phyloP scores from a whole-genome alignment of 1,284 basidiomycete species.

The Gymnopus androsaceus region DNA sequence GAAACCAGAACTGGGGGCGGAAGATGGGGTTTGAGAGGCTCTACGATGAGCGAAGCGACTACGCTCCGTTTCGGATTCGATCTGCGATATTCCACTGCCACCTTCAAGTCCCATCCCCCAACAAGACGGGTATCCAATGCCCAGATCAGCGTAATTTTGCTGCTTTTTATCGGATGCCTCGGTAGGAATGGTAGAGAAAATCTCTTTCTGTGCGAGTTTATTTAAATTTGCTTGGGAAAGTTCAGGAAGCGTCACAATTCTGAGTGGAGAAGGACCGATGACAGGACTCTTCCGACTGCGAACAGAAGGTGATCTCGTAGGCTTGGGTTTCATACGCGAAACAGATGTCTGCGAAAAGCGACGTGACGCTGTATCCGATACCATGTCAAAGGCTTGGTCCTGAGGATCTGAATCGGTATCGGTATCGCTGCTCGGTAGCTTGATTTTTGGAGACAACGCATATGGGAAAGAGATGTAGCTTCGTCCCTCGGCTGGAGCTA shows the following conservation, averaged over 20 bases:
- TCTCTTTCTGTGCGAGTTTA: not conserved
- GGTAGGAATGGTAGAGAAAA: not conserved
- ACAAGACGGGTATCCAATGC: slow-evolving; percentile 19
- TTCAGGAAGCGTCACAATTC: slow-evolving; percentile 43
- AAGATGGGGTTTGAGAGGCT: not conserved
- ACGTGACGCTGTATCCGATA: not conserved
- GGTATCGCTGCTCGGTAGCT: slow-evolving; percentile 11
- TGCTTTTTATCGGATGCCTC: not conserved
- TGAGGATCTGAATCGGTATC: too few relatives aligned
- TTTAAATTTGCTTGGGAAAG: slow-evolving; percentile 6
- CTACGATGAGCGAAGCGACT: not conserved
- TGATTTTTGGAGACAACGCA: slow-evolving; percentile 23
- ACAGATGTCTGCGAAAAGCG: not conserved
- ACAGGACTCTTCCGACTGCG: slow-evolving; percentile 37
- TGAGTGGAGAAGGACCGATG: slow-evolving; percentile 45
- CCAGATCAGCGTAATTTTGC: slow-evolving; percentile 15
- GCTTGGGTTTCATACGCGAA: slow-evolving; percentile 15
- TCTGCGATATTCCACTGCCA: not conserved
- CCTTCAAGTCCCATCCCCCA: slow-evolving; percentile 2
- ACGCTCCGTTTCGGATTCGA: not conserved
- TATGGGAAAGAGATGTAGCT: slow-evolving; percentile 33
- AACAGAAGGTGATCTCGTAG: slow-evolving; percentile 21
- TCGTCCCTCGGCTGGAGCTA: slow-evolving; percentile 1
- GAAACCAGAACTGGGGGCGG: not conserved
- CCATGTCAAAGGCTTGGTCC: too few relatives aligned